These are phyloP conservation scores for Fusarium albidum DNA, from an alignment of 2,329 filamentous ascomycete genomes.

Conservation along the genomic window DNA sequence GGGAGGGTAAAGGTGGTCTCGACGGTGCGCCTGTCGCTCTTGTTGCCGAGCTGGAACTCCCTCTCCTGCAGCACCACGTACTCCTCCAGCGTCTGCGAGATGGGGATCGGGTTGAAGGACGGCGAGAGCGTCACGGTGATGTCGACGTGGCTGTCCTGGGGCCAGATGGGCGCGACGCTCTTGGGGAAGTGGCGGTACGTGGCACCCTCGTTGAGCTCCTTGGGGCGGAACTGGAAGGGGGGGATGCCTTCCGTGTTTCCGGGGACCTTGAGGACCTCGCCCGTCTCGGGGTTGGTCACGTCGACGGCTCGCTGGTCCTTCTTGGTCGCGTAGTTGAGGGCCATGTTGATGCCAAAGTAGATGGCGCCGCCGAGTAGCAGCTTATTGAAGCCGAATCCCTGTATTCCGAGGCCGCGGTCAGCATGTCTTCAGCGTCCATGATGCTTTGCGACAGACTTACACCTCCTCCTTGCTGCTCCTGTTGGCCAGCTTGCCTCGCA, in stretches of 20 bases:
- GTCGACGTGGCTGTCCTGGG: constrained; percentile 79
- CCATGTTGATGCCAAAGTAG: constrained; percentile 67
- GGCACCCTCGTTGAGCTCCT: constrained; percentile 66
- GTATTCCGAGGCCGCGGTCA: constrained; percentile 10
- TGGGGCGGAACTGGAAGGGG: constrained; percentile 71
- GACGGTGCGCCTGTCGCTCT: constrained; percentile 78
- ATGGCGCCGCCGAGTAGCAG: constrained; percentile 61
- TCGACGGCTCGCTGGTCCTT: constrained; percentile 57
- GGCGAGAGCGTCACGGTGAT: constrained; percentile 86
- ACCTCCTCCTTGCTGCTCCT: constrained; percentile 35
- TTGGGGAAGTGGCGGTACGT: constrained; percentile 72
- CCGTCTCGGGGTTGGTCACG: constrained; percentile 57
- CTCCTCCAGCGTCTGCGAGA: constrained; percentile 71
- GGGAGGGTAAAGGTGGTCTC: constrained; percentile 83
- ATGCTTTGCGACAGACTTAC: constrained; percentile 36
- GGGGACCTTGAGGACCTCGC: constrained; percentile 61
- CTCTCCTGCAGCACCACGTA: constrained; percentile 82
- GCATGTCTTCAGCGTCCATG: background rate
- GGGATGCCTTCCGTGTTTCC: constrained; percentile 66
- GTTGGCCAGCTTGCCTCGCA: constrained; percentile 36
- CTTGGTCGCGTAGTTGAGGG: constrained; percentile 62
- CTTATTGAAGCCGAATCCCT: constrained; percentile 53
- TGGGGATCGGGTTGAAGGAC: constrained; percentile 71
- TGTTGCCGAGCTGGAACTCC: constrained; percentile 80
- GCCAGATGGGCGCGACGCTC: constrained; percentile 87